Evolutionary conservation across 129 eudicot species (phyloP), one percentile per base, ranked within the genome.

Genomic region (Tagetes patula): DNA sequence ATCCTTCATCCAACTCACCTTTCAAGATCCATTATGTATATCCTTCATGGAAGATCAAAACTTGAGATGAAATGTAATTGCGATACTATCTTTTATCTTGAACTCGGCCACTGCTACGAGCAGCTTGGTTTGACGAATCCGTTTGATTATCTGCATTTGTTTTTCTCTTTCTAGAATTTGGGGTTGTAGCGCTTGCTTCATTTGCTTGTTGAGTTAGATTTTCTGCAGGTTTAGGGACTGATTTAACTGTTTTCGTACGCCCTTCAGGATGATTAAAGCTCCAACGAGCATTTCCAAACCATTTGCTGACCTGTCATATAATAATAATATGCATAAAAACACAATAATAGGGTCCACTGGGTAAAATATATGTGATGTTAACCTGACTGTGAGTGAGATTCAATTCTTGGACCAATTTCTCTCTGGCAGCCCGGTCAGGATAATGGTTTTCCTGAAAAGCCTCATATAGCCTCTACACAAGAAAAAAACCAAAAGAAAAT

Each of bases 271-370:
- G 93, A 67, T 82, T 87, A 68, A 66, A 77, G 80, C 91, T 87
- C 95, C 96, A 84, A 42, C 98, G 96, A 12, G 96, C 85, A 86
- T 88, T 85, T 65, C 71, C 91, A 79, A 94, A 94, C 98, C 98
- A 94, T 75, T 86, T 94, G 69, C 41, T 64, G 6, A 94, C 88
- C 98, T 92, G 89, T 69, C 47, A 12, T 67, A 62, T 47, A 13
- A 61, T 61, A 12, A 61, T 37, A 61, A 61, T 13, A 61, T 34
- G 42, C 66, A 11, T 60, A 8, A 46, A 36, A 54, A 41, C 41
- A 43, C 11, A 42, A 52, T 53, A 55, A 49, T 38, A 49, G 52
- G 13, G 8, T 42, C 8, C 42, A 5, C 50, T 41, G 43, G 27
- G 45, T 61, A 34, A 37, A 14, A 37, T 6, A 3, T 31, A 46